Evolutionary conservation across 805 yeast genomes (phyloP).

Genomic region (Candida nemodendra): DNA sequence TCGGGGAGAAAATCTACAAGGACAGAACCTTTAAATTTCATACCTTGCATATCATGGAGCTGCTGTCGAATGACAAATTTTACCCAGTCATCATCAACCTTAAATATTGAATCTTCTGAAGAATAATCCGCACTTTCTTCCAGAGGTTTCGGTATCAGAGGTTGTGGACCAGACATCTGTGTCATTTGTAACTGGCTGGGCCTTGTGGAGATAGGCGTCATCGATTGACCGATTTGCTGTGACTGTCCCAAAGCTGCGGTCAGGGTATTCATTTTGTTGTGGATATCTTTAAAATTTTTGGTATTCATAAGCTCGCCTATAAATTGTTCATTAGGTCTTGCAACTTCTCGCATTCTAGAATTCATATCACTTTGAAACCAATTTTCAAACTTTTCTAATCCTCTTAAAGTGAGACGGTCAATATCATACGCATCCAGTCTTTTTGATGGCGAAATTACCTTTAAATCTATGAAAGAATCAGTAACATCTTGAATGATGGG

Average conservation of each 20-base stretch:
- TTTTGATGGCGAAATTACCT: conserved; percentile 59
- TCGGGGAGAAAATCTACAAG: conserved; percentile 26
- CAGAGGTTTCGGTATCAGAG: neutral
- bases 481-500: conserved; percentile 61
- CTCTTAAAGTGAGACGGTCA: conserved; percentile 42
- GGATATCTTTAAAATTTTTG: conserved; percentile 23
- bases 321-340: conserved; percentile 32
- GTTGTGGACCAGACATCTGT: neutral
- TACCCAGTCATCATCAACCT: conserved; percentile 35
- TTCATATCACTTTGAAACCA: conserved; percentile 54
- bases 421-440: conserved; percentile 54
- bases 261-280: conserved; percentile 31
- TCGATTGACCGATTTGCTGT: conserved; percentile 9
- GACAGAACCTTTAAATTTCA: conserved; percentile 29
- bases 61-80: conserved; percentile 31
- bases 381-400: conserved; percentile 49
- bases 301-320: conserved; percentile 23
- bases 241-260: conserved; percentile 34
- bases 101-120: conserved; percentile 9
- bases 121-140: neutral
- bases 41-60: conserved; percentile 23
- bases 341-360: conserved; percentile 40
- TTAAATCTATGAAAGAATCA: conserved; percentile 64
- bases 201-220: neutral
- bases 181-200: conserved; percentile 7